Evolutionary conservation across 257 asterid genomes (phyloP).

Genomic region (Cynanchum wilfordii): DNA sequence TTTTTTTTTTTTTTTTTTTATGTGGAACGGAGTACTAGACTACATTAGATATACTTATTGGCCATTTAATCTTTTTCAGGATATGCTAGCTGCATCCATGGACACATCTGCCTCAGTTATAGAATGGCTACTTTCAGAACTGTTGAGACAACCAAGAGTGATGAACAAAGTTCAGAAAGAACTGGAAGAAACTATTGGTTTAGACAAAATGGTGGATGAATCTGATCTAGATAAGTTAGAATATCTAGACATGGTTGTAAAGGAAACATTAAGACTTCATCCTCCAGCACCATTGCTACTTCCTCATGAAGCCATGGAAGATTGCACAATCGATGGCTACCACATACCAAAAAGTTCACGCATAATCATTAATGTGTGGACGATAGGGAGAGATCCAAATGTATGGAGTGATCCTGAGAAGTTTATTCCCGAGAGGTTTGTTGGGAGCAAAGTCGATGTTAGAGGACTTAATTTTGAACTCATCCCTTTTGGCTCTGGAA

Average conservation of each 20-base stretch:
- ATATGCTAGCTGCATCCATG: slow-evolving; percentile 1
- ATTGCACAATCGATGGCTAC: neutral
- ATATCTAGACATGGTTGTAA: neutral
- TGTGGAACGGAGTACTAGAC: too few species aligned
- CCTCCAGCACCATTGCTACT: neutral
- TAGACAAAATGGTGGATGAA: neutral
- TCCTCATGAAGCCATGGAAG: neutral
- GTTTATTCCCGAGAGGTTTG: neutral
- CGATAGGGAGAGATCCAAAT: neutral
- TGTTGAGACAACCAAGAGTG: neutral
- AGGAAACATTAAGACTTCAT: neutral
- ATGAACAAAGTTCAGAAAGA: neutral
- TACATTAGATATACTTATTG: too few species aligned
- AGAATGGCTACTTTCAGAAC: neutral
- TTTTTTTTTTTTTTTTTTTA: too few species aligned
- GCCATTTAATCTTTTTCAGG: neutral
- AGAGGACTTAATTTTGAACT: neutral
- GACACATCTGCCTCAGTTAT: neutral
- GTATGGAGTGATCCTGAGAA: neutral
- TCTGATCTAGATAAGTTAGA: too few species aligned
- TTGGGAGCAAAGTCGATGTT: neutral
- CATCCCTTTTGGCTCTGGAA: neutral
- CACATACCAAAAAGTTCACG: neutral
- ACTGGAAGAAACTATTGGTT: neutral
- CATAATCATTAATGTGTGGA: neutral